These are phyloP conservation scores for Pythium monospermum DNA, from an alignment of 352 stramenopile genomes.

Conservation along the genomic window DNA sequence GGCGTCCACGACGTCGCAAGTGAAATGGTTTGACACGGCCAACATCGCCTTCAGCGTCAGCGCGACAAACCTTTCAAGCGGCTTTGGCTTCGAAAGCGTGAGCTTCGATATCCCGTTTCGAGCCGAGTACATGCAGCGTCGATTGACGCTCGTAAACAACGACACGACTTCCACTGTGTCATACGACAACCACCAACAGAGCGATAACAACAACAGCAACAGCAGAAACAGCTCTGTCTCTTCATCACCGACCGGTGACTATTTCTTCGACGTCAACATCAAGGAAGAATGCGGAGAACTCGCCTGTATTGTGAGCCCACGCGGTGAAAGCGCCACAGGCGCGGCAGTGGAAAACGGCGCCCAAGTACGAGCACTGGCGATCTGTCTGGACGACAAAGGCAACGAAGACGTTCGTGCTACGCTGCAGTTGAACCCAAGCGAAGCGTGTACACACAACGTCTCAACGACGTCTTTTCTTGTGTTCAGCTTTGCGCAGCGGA, in stretches of 20 bases:
- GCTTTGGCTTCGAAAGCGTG: conserved; percentile 14
- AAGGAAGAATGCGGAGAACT: conserved; percentile 23
- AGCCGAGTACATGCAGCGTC: conserved; percentile 20
- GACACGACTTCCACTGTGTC: conserved; percentile 20
- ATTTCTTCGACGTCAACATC: conserved; percentile 25
- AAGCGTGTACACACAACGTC: conserved; percentile 3
- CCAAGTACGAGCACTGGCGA: conserved; percentile 10
- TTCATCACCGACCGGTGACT: conserved; percentile 4
- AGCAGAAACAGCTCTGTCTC: background rate
- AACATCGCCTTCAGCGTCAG: conserved; percentile 8
- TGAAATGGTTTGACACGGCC: conserved; percentile 14
- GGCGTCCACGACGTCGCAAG: background rate
- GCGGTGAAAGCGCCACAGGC: conserved; percentile 7
- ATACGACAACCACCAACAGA: conserved; percentile 11
- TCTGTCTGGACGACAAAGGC: conserved; percentile 9
- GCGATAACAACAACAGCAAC: background rate
- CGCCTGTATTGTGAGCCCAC: conserved; percentile 20
- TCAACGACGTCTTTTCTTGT: conserved; percentile 17
- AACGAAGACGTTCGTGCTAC: conserved; percentile 15
- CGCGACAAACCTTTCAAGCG: conserved; percentile 4
- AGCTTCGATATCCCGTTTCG: conserved; percentile 20
- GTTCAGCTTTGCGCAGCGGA: conserved; percentile 18
- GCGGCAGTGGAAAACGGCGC: conserved; percentile 13
- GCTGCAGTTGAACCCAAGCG: background rate
- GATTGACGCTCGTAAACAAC: conserved; percentile 17